Conservation (phyloP, 805 yeast species). For the Suhomyces sp. region DNA sequence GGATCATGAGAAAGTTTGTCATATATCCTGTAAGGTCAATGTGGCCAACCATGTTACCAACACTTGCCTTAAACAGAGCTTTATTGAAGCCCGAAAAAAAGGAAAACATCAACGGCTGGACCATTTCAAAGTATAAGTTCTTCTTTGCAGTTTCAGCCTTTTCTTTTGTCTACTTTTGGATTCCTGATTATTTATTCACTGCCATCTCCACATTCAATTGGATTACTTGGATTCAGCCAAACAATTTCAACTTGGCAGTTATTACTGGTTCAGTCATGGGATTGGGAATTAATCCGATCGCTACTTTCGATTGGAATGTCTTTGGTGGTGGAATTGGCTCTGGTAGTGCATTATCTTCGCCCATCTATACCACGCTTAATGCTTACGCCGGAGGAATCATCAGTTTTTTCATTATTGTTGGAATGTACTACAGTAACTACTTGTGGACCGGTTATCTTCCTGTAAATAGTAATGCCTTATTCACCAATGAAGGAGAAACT, state of each 20-base stretch:
- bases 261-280: slow-evolving; percentile 49
- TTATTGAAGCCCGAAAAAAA: slow-evolving; percentile 30
- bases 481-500: slow-evolving; percentile 17
- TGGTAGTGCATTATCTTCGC: slow-evolving; percentile 35
- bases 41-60: slow-evolving; percentile 32
- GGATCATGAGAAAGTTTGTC: slow-evolving; percentile 15
- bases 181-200: slow-evolving; percentile 42
- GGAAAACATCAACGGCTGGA: slow-evolving; percentile 20
- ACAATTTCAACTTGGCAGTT: slow-evolving; percentile 44
- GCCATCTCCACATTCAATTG: slow-evolving; percentile 48
- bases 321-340: slow-evolving; percentile 13
- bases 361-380: slow-evolving; percentile 33
- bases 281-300: slow-evolving; percentile 51
- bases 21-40: slow-evolving; percentile 13
- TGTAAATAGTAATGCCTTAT: slow-evolving; percentile 16
- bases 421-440: slow-evolving; percentile 17
- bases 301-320: slow-evolving; percentile 52
- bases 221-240: slow-evolving; percentile 58
- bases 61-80: slow-evolving; percentile 48
- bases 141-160: slow-evolving; percentile 17
- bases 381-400: slow-evolving; percentile 14
- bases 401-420: slow-evolving; percentile 14
- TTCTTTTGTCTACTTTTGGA: slow-evolving; percentile 44
- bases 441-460: slow-evolving; percentile 19
- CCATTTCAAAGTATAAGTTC: slow-evolving; percentile 30